Evolutionary conservation across 2,329 filamentous ascomycete species (phyloP).

Genomic region (Colletotrichum sublineola): DNA sequence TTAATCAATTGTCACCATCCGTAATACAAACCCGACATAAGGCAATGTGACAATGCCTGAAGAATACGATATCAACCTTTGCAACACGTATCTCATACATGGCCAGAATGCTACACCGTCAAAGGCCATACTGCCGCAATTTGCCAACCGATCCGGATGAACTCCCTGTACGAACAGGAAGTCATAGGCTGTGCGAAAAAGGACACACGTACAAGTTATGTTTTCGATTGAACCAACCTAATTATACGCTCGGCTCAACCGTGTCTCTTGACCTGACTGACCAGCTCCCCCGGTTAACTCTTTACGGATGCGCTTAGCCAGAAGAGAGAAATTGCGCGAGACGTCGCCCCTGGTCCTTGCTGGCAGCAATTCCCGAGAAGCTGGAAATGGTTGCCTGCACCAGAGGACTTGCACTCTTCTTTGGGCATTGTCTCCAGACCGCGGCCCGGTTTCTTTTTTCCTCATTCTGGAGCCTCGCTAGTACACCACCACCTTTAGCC

Average conservation of each 20-base stretch:
- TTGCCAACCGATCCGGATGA: neutral
- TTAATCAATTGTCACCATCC: conserved; percentile 1
- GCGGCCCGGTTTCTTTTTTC: conserved; percentile 20
- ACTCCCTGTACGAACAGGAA: conserved; percentile 1
- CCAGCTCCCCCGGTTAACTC: conserved; percentile 13
- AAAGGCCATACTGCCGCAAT: conserved; percentile 4
- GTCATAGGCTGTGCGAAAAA: neutral
- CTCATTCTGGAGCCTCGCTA: conserved; percentile 28
- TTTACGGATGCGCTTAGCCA: conserved; percentile 11
- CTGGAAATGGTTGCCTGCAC: conserved; percentile 42
- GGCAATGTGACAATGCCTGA: conserved; percentile 1
- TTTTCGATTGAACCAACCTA: conserved; percentile 12
- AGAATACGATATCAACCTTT: conserved; percentile 9
- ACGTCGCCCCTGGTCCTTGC: conserved; percentile 25
- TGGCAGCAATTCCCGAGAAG: conserved; percentile 38
- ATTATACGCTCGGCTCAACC: neutral
- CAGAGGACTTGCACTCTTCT: conserved; percentile 30
- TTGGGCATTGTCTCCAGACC: conserved; percentile 37
- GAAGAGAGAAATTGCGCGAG: conserved; percentile 19
- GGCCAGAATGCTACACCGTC: neutral
- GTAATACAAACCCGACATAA: neutral
- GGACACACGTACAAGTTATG: neutral
- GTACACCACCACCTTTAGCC: conserved; percentile 12
- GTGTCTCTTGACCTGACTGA: conserved; percentile 14
- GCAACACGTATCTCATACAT: neutral